phyloP scores from a whole-genome alignment of 352 stramenopile genomes.

The Globisporangium nunn region DNA sequence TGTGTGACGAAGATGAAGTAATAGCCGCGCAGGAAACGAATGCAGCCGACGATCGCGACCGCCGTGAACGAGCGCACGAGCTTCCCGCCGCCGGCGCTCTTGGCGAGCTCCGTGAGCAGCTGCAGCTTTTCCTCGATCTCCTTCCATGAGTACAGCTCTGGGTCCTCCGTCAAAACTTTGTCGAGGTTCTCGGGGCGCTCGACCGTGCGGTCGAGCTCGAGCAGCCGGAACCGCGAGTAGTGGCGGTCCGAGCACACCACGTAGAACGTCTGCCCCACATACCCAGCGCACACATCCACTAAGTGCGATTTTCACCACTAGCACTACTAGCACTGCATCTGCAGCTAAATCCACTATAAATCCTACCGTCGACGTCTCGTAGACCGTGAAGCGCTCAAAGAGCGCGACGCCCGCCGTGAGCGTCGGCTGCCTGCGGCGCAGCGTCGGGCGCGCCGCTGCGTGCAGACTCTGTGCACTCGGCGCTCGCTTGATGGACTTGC shows the following conservation, averaged over 20 bases:
- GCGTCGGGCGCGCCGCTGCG: slow-evolving; percentile 18
- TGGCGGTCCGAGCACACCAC: slow-evolving; percentile 82
- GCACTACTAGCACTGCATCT: too few species aligned
- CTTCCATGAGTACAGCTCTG: slow-evolving; percentile 62
- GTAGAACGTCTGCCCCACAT: slow-evolving; percentile 34
- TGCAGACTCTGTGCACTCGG: slow-evolving; percentile 14
- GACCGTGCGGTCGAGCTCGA: slow-evolving; percentile 64
- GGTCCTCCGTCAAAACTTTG: slow-evolving; percentile 62
- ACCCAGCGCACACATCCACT: neutral
- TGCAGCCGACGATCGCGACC: slow-evolving; percentile 96
- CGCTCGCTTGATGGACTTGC: slow-evolving; percentile 15
- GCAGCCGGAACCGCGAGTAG: slow-evolving; percentile 72
- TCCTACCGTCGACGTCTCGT: slow-evolving; percentile 50
- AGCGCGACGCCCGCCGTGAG: slow-evolving; percentile 51
- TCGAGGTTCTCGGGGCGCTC: slow-evolving; percentile 45
- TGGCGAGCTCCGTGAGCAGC: slow-evolving; percentile 40
- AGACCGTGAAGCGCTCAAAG: slow-evolving; percentile 83
- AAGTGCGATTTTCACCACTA: neutral
- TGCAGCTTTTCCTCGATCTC: slow-evolving; percentile 79
- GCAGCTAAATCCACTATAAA: too few species aligned
- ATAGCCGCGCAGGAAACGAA: slow-evolving; percentile 97
- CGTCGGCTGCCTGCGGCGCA: slow-evolving; percentile 59
- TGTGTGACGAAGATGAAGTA: slow-evolving; percentile 98
- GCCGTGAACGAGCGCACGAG: slow-evolving; percentile 81
- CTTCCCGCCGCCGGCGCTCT: slow-evolving; percentile 25